Percentiles rank a stretch among this genome's conserved stretches.
These are phyloP conservation scores for Solanum tarapatanum DNA, from an alignment of 257 asterid genomes.

Conservation along the genomic window DNA sequence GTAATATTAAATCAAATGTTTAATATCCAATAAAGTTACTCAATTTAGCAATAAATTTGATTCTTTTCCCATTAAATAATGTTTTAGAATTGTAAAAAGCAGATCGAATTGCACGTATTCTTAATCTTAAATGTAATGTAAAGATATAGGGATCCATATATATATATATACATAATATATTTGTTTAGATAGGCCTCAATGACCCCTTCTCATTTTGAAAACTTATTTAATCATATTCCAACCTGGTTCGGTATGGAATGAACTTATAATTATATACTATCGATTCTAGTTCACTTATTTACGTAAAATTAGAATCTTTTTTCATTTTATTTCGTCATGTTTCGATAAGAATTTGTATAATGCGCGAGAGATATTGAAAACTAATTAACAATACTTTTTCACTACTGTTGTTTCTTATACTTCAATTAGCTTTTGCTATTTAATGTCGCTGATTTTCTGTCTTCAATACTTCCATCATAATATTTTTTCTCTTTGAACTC, in stretches of 20 bases:
- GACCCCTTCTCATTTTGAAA: not conserved
- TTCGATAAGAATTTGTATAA: not conserved
- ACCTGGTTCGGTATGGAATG: fast-evolving
- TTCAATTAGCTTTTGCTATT: not conserved
- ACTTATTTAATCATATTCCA: fast-evolving
- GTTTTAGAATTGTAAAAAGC: not conserved
- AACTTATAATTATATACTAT: not conserved
- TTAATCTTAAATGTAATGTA: not conserved
- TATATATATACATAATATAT: too few relatives aligned
- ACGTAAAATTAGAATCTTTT: not conserved
- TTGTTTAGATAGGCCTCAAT: too few relatives aligned
- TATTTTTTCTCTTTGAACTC: not conserved
- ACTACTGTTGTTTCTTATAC: not conserved
- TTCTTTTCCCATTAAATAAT: not conserved
- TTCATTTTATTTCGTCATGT: not conserved
- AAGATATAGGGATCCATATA: not conserved
- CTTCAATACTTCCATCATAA: not conserved
- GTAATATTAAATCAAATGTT: not conserved
- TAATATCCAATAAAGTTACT: not conserved
- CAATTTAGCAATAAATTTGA: not conserved
- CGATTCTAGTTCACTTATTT: not conserved
- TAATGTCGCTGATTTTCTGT: not conserved
- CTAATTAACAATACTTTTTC: not conserved
- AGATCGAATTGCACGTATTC: not conserved
- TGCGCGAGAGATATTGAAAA: not conserved